These are phyloP conservation scores for Botrytis fragariae DNA, from an alignment of 2,329 filamentous ascomycete genomes.

Conservation along the genomic window DNA sequence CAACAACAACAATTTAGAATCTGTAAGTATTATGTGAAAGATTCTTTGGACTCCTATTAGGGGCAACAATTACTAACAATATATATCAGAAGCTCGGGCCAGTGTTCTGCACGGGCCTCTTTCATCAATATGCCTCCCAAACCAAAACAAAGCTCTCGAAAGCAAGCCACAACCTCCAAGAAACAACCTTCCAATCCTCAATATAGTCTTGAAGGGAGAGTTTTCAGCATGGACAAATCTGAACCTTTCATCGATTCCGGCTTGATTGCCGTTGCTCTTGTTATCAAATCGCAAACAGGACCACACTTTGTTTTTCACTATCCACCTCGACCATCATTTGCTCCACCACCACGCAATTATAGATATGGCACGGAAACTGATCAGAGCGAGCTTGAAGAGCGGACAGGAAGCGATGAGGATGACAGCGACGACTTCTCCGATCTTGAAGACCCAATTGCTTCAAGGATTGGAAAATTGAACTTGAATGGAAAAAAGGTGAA, in stretches of 20 bases:
- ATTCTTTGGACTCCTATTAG: neutral
- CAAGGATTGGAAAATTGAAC: slow-evolving; percentile 28
- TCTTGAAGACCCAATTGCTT: slow-evolving; percentile 46
- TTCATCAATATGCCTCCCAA: neutral
- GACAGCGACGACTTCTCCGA: slow-evolving; percentile 42
- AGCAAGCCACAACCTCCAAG: neutral
- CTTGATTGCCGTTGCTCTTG: slow-evolving; percentile 42
- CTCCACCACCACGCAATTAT: slow-evolving; percentile 35
- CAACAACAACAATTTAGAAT: neutral
- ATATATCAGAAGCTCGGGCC: slow-evolving; percentile 12
- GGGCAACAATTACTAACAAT: neutral
- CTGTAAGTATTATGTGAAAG: neutral
- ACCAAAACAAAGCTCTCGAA: neutral
- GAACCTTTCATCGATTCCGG: slow-evolving; percentile 45
- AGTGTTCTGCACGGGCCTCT: neutral
- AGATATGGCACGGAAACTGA: slow-evolving; percentile 39
- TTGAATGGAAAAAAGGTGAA: slow-evolving; percentile 16
- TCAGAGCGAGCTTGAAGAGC: slow-evolving; percentile 28
- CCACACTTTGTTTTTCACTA: slow-evolving; percentile 86
- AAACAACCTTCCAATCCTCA: neutral
- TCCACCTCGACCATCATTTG: slow-evolving; percentile 55
- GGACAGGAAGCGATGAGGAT: slow-evolving; percentile 31
- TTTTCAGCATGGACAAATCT: slow-evolving; percentile 13
- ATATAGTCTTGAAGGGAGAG: slow-evolving; percentile 1
- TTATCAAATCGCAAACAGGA: slow-evolving; percentile 65